These are phyloP conservation scores for Hondaea fermentalgiana DNA, from an alignment of 108 stramenopile species.

Conservation along the genomic window DNA sequence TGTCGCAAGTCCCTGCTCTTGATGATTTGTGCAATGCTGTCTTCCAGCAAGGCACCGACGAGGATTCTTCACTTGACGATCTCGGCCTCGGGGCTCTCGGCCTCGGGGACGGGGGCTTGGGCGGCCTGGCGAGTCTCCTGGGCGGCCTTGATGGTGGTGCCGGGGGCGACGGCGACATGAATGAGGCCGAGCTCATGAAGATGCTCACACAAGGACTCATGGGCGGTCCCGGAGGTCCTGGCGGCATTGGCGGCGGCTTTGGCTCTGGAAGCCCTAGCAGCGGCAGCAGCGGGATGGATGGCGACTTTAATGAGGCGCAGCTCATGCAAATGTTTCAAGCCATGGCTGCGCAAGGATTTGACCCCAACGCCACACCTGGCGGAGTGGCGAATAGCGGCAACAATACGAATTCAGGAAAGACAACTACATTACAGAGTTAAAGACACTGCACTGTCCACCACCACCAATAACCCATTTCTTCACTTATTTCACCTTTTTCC, in stretches of 20 bases:
- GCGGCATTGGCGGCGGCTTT: neutral
- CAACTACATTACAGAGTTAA: too few species aligned
- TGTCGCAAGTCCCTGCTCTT: neutral
- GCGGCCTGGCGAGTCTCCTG: neutral
- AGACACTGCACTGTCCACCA: too few species aligned
- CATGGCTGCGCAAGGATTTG: neutral
- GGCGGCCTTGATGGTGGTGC: neutral
- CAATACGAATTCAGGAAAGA: neutral
- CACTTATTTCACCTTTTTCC: neutral
- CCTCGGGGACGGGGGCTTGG: neutral
- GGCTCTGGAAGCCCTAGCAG: neutral
- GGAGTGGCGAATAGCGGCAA: neutral
- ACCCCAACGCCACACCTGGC: neutral
- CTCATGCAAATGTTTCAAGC: neutral
- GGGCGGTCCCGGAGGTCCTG: neutral
- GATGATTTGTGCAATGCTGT: neutral
- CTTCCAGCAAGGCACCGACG: neutral
- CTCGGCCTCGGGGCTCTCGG: neutral
- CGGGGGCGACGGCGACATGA: neutral
- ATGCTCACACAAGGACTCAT: neutral
- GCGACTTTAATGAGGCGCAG: neutral
- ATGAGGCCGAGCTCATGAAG: neutral
- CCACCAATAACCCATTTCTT: too few species aligned
- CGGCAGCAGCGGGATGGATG: neutral
- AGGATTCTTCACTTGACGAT: neutral